Base-by-base conservation (phyloP, 2,329 filamentous ascomycete species). In the Thelonectria rubi region DNA sequence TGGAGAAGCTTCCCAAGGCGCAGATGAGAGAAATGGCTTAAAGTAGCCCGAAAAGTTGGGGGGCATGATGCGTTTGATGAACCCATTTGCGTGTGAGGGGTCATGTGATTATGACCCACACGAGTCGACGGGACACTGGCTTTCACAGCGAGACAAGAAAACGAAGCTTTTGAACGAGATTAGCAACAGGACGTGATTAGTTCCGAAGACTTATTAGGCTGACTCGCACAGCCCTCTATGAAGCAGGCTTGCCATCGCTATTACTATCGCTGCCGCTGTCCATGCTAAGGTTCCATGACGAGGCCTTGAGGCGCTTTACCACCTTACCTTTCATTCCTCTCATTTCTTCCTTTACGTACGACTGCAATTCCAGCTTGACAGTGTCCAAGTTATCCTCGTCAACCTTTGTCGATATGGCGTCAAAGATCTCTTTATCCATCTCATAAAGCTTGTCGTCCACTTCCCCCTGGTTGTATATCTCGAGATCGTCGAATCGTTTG, bases 261-360 rank as follows among this genome's bases (percentile, higher is more conserved):
- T 42, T 20, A 20, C 39, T 42, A n/a, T 20, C 39, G 17, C 47
- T 49, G 26, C 30, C 47, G 17, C 30, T 37, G 17, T 37, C 47
- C 17, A 49, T 49, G 10, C 30, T 32, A 2, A 49, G 30, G 11
- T 37, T 49, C 47, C 47, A 37, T 9, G 47, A 49, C n/a, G 30
- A 49, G n/a, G 26, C 30, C 17, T 49, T 21, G n/a, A 49, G 47
- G 30, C 47, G 47, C 47, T 49, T 49, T 10, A 49, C 47, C 30
- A 50, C 18, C 30, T 39, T 50, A 39, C 14, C 12, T 17, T 37
- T 21, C 47, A 50, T 24, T 21, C n/a, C 47, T 2, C 15, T 39
- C 10, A 50, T 24, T 12, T 50, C 17, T 10, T 24, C 47, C 30
- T 50, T 39, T 17, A 37, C 11, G 14, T 39, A 50, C 10, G 14